Evolutionary conservation across 148 eudicot genomes (phyloP), one percentile per base, ranked within the genome.

Genomic region (Cornus kousa): DNA sequence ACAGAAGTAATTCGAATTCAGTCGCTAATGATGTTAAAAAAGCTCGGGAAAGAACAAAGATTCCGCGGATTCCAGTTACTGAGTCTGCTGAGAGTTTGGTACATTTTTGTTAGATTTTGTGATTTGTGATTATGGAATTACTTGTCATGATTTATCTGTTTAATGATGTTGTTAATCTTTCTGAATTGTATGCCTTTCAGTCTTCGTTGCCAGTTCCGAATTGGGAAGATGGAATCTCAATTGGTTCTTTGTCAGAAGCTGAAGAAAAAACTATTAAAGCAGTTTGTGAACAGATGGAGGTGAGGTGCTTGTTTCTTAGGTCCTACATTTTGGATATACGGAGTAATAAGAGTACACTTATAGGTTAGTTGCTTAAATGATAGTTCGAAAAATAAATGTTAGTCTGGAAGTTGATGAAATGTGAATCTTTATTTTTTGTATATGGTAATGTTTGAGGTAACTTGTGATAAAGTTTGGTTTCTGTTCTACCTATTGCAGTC

Each of bases 211-310:
- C 67, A 74, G 70, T 78, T 73, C 79, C 87, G 72, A 84, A 85
- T 37, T 80, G 82, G 87, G 90, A 88, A 70, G 94, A 91, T 87
- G 86, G 60, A 76, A 68, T 68, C 46, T 88, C 91, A 68, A 74
- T 83, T n/a, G 77, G 82, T 75, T 87, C 88, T 66, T 75, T 85
- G 59, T 90, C 88, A 65, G 97, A 89, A 81, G 89, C 89, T 57
- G 97, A 95, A 86, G 97, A 93, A 86, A 95, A 85, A 81, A 89
- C 90, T 78, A 82, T 87, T 53, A 86, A 70, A 82, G 88, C 91
- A 80, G 87, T 90, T 78, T 83, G 78, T 82, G 90, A 89, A 79
- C 91, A 89, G 75, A 76, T 80, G 83, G 87, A 86, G 86, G 97
- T 95, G 70, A 75, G 86, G 71, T 72, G 4, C 46, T 71, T 59